Percentiles rank a stretch among this genome's conserved stretches.
Conservation (phyloP, 345 rosid genomes). For the Psidium friedrichsthalianum region DNA sequence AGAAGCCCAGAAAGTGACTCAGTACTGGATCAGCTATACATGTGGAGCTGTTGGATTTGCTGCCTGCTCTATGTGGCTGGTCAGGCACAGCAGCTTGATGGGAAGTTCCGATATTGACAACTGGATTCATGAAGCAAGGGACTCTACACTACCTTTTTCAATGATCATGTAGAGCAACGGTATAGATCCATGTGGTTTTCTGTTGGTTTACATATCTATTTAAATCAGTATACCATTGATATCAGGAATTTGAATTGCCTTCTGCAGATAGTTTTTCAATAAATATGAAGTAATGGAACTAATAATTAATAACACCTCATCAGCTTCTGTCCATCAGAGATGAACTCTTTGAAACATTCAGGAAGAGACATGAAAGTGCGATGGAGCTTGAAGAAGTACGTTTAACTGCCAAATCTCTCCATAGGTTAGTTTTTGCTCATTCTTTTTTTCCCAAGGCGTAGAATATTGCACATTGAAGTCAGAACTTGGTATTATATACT, state of each 20-base stretch:
- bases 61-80: slow-evolving; percentile 66
- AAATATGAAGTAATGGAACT: not conserved
- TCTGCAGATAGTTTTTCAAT: not conserved
- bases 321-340: slow-evolving; percentile 87
- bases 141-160: slow-evolving; percentile 60
- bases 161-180: slow-evolving; percentile 93
- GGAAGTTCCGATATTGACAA: slow-evolving; percentile 88
- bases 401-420: slow-evolving; percentile 76
- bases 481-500: not conserved
- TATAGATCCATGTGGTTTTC: slow-evolving; percentile 18
- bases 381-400: slow-evolving; percentile 88
- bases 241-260: not conserved
- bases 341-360: slow-evolving; percentile 91
- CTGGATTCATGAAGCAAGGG: slow-evolving; percentile 78
- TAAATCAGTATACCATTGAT: not conserved
- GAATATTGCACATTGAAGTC: not conserved
- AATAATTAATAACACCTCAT: slow-evolving; percentile 5
- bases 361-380: slow-evolving; percentile 84
- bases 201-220: not conserved
- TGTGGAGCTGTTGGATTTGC: slow-evolving; percentile 82
- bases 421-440: slow-evolving; percentile 31
- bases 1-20: slow-evolving; percentile 61
- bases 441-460: not conserved
- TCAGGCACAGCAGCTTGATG: slow-evolving; percentile 78
- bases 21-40: slow-evolving; percentile 67